phyloP scores from a whole-genome alignment of 768 basidiomycete species.

The Boletus patriciae region DNA sequence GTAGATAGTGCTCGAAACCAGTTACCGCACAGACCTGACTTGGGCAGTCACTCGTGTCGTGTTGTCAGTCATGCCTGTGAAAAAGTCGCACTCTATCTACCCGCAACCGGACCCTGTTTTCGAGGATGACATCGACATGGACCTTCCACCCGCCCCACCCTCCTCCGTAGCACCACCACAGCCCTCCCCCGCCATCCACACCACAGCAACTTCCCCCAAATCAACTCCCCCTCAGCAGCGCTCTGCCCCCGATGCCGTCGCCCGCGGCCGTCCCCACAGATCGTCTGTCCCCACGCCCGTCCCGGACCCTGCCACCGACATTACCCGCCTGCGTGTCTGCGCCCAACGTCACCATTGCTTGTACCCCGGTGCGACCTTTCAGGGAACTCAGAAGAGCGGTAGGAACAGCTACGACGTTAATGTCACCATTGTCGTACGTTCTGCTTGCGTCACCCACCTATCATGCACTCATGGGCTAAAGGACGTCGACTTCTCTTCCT shows the following conservation, averaged over 20 bases:
- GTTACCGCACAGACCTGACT: constrained; percentile 24
- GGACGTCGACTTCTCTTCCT: constrained; percentile 88
- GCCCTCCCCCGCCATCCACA: constrained; percentile 14
- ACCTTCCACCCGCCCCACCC: constrained; percentile 4
- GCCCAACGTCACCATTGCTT: constrained; percentile 74
- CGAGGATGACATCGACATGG: constrained; percentile 40
- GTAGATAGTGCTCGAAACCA: background rate
- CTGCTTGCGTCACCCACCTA: constrained; percentile 3
- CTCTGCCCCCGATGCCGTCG: constrained; percentile 12
- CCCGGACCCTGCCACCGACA: constrained; percentile 64
- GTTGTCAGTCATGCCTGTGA: constrained; percentile 27
- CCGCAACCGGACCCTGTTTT: constrained; percentile 27
- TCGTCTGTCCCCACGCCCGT: constrained; percentile 11
- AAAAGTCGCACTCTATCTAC: constrained; percentile 16
- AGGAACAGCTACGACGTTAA: constrained; percentile 93
- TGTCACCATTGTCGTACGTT: constrained; percentile 85
- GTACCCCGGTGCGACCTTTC: constrained; percentile 86
- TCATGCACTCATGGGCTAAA: constrained; percentile 31
- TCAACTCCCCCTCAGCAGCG: constrained; percentile 19
- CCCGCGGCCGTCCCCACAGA: constrained; percentile 13
- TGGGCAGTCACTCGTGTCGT: constrained; percentile 12
- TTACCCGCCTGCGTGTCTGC: constrained; percentile 73
- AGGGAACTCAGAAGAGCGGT: constrained; percentile 92
- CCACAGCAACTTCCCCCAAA: constrained; percentile 12
- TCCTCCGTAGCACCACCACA: constrained; percentile 5